Evolutionary conservation across 371 early-diverging fungal genomes (phyloP).

Genomic region (Thermomucor indicae-seudaticae): DNA sequence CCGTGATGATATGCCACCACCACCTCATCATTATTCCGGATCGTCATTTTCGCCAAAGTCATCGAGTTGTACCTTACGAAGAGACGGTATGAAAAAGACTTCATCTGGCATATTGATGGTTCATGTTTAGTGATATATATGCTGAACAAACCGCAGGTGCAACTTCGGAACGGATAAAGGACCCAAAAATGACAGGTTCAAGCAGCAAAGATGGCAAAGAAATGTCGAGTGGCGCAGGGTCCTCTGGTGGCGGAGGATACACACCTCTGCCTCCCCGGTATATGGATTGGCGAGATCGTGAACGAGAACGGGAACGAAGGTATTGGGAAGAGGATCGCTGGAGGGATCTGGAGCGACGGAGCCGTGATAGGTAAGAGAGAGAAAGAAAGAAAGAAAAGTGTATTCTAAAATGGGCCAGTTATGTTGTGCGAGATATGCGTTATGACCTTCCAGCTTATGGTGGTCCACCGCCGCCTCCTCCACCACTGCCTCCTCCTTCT

Average conservation of each 20-base stretch:
- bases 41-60: conserved; percentile 24
- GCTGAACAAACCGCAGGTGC: too few relatives aligned
- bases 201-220: conserved; percentile 29
- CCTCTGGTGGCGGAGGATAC: conserved; percentile 15
- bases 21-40: conserved; percentile 28
- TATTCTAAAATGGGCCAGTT: too few relatives aligned
- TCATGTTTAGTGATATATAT: too few relatives aligned
- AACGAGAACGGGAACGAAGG: conserved; percentile 38
- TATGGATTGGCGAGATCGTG: conserved; percentile 46
- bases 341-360: conserved; percentile 40
- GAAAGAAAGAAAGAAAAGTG: too few relatives aligned
- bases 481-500: conserved; percentile 15
- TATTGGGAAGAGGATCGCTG: conserved; percentile 46
- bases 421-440: conserved; percentile 35
- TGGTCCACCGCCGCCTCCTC: conserved; percentile 19
- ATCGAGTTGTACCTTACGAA: conserved; percentile 16
- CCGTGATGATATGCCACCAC: conserved; percentile 36
- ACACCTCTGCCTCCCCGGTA: conserved; percentile 25
- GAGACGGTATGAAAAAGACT: conserved; percentile 23
- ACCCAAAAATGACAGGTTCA: conserved; percentile 10
- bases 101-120: too few relatives aligned
- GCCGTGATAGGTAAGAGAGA: conserved; percentile 31
- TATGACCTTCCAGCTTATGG: conserved; percentile 43
- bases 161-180: conserved; percentile 13
- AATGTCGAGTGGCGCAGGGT: conserved; percentile 18